These are phyloP conservation scores for Limtongia smithiae DNA, from an alignment of 805 yeast species.

Conservation along the genomic window DNA sequence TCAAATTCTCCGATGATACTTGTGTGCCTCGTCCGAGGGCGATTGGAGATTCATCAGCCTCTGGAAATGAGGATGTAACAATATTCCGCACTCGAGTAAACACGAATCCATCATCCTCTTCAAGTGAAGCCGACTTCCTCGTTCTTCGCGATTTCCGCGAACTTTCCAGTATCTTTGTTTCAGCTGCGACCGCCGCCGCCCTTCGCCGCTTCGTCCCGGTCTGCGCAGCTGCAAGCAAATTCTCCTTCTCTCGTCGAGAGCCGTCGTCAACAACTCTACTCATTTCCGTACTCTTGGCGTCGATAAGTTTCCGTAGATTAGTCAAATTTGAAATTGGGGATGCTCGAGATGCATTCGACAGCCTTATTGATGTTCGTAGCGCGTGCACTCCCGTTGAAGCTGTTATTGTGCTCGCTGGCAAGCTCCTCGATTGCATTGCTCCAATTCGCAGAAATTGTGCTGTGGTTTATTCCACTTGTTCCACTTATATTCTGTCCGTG, in stretches of 20 bases:
- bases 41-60: background rate
- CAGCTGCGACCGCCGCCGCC: slow-evolving; percentile 29
- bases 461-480: no score
- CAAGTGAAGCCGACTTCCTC: slow-evolving; percentile 18
- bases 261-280: no score
- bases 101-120: slow-evolving; percentile 39
- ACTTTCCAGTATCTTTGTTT: slow-evolving; percentile 23
- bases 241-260: slow-evolving; percentile 4
- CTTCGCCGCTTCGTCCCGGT: slow-evolving; percentile 9
- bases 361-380: no score
- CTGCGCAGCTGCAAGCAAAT: background rate
- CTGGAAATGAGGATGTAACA: slow-evolving; percentile 4
- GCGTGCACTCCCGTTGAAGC: no score
- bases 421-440: no score
- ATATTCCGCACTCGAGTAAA: slow-evolving; percentile 33
- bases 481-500: no score
- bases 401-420: no score
- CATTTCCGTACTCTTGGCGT: no score
- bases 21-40: background rate
- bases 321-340: no score
- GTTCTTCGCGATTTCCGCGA: slow-evolving; percentile 10
- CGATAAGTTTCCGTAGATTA: no score
- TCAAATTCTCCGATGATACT: background rate
- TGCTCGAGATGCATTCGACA: no score
- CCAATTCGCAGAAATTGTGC: no score